Conservation (phyloP, 1,284 basidiomycete genomes). For the Pisolithus thermaeus region DNA sequence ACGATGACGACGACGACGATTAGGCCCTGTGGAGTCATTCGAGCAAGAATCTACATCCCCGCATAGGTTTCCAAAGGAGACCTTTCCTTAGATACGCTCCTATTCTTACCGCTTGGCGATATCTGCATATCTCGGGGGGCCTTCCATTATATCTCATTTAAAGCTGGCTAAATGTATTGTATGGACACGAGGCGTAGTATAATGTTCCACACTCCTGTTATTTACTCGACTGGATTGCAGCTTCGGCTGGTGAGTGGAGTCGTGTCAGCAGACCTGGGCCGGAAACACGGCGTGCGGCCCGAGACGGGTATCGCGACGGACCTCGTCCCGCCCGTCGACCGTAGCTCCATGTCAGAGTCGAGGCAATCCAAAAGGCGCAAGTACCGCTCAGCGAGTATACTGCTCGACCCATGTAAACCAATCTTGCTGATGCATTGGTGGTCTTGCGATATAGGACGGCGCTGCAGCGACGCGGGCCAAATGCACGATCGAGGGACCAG, state of each 20-base stretch:
- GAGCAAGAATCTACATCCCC: background rate
- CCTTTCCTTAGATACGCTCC: background rate
- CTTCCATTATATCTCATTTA: conserved; percentile 26
- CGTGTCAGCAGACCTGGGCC: no score
- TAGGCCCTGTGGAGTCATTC: conserved; percentile 8
- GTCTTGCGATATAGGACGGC: conserved; percentile 22
- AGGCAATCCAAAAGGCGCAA: conserved; percentile 27
- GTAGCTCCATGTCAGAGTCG: conserved; percentile 16
- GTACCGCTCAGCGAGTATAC: conserved; percentile 24
- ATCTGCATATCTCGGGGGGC: background rate
- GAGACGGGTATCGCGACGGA: no score
- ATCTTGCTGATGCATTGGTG: conserved; percentile 2
- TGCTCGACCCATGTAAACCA: background rate
- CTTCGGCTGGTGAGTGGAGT: no score
- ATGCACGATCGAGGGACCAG: conserved; percentile 65
- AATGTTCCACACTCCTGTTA: conserved; percentile 13
- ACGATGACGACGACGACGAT: conserved; percentile 38
- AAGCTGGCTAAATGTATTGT: conserved; percentile 11
- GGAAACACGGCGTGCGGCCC: no score
- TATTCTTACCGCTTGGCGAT: conserved; percentile 1
- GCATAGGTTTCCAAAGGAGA: background rate
- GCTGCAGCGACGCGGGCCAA: conserved; percentile 56
- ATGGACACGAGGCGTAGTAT: conserved; percentile 1
- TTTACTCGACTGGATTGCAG: no score
- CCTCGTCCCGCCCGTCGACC: no score